Evolutionary conservation across 2,329 filamentous ascomycete genomes (phyloP).

Genomic region (Gyromitra esculenta): DNA sequence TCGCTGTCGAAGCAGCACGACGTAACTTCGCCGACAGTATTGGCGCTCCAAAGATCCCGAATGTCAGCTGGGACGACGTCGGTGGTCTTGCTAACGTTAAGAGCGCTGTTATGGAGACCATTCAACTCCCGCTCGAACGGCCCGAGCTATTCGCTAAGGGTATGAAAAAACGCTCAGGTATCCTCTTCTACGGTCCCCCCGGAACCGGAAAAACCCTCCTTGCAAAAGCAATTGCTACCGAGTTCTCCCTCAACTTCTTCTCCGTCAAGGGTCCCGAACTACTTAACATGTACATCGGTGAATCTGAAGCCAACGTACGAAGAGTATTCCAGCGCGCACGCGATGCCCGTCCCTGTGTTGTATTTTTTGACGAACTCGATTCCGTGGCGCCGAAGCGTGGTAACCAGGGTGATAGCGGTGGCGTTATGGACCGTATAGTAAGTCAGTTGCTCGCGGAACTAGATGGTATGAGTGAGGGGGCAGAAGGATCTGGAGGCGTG

Average conservation of each 20-base stretch:
- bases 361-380: conserved; percentile 93
- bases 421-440: conserved; percentile 98
- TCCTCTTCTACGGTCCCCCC: conserved; percentile 89
- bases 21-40: conserved; percentile 99
- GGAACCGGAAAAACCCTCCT: conserved; percentile 93
- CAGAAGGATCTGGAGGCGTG: conserved; percentile 81
- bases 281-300: conserved; percentile 96
- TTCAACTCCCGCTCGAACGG: conserved; percentile 88
- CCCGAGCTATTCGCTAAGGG: conserved; percentile 96
- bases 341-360: conserved; percentile 85
- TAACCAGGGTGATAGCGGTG: conserved; percentile 95
- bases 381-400: conserved; percentile 95
- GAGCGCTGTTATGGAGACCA: conserved; percentile 95
- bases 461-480: conserved; percentile 95
- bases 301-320: conserved; percentile 90
- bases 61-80: conserved; percentile 95
- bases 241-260: conserved; percentile 95
- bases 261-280: conserved; percentile 90
- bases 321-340: conserved; percentile 87
- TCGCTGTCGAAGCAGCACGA: conserved; percentile 91
- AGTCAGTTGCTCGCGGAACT: conserved; percentile 93
- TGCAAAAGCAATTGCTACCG: conserved; percentile 90
- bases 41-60: conserved; percentile 96
- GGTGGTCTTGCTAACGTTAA: conserved; percentile 93
- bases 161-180: conserved; percentile 96